Base-by-base conservation (phyloP, 495 filamentous ascomycete genomes). In the Aspergillus cavernicola region DNA sequence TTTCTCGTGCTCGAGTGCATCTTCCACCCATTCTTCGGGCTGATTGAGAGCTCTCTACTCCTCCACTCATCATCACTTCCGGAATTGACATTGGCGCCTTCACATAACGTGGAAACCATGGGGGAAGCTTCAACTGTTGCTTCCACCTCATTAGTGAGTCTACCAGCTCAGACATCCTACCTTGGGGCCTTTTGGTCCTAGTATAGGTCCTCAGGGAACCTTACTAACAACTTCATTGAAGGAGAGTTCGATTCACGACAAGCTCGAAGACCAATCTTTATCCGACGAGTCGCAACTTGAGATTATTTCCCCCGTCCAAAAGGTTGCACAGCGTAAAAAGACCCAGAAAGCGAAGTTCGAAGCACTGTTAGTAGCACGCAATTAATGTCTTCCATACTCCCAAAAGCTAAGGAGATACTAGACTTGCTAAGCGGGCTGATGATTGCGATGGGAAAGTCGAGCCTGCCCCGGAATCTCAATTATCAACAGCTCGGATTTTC, bases 281-380 rank as follows among this genome's bases (percentile, higher is more conserved):
- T 67, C 60, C 3, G 63, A 67, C 35, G 58, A 67, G 20, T 73
- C 69, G 12, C 56, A 69, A 6, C 60, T 67, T 13, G 73, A 72
- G 0, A 61, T 70, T n/a, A 60, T 18, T 47, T 44, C 4, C 15
- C 61, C 15, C 54, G 62, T 15, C 58, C 63, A 39, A 62, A 61
- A 71, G 43, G 62, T 73, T 32, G 75, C 78, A 2, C 71, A 80
- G 45, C 72, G 71, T 19, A 74, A 75, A 28, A 69, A 70, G 26
- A 56, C 63, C 5, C 80, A 84, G 35, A 78, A 79, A 50, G 71
- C 73, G 7, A 69, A 73, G 42, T 87, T 86, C 44, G 68, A 79
- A 38, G 65, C 66, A 12, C 74, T 79, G 77, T 81, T 24, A 53
- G 75, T 68, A 42, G 29, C 13, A 7, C 0, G 3, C 4, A 1